A percentile compares a stretch with the other conserved stretches of the same genome.
These are phyloP conservation scores for Bacidia gigantensis DNA, from an alignment of 495 filamentous ascomycete genomes.

Conservation along the genomic window DNA sequence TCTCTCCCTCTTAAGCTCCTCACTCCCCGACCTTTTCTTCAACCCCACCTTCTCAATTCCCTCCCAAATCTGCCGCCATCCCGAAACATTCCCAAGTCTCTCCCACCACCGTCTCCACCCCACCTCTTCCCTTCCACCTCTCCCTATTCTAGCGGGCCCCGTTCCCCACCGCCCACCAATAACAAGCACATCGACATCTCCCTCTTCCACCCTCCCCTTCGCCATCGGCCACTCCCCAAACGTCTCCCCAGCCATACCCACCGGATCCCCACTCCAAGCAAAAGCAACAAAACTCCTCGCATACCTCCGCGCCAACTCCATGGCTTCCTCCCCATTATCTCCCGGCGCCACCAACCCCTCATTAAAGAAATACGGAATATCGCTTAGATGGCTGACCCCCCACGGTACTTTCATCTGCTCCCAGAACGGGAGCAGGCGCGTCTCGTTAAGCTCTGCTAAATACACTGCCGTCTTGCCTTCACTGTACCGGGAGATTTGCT, in stretches of 20 bases:
- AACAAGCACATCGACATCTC: not conserved
- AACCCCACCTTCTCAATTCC: too few species aligned
- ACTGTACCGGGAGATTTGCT: not conserved
- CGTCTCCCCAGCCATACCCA: not conserved
- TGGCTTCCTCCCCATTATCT: not conserved
- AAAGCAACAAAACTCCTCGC: not conserved
- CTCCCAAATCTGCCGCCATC: too few species aligned
- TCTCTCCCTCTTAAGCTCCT: too few species aligned
- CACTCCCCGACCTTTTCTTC: too few species aligned
- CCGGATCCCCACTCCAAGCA: not conserved
- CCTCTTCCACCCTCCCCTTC: not conserved
- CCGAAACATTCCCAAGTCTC: too few species aligned
- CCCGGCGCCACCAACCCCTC: not conserved
- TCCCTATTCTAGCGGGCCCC: not conserved
- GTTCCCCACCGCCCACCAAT: not conserved
- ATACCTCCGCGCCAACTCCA: not conserved
- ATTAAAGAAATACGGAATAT: constrained; percentile 3
- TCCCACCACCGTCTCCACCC: too few species aligned
- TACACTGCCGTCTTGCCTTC: not conserved
- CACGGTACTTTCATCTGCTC: not conserved
- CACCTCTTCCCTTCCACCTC: too few species aligned
- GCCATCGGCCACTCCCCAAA: not conserved
- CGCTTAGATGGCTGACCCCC: not conserved
- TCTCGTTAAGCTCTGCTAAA: not conserved
- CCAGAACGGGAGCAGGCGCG: not conserved